Evolutionary conservation across 1,284 basidiomycete species (phyloP), one percentile per base, ranked within the genome.

Genomic region (Blastosporella zonata): DNA sequence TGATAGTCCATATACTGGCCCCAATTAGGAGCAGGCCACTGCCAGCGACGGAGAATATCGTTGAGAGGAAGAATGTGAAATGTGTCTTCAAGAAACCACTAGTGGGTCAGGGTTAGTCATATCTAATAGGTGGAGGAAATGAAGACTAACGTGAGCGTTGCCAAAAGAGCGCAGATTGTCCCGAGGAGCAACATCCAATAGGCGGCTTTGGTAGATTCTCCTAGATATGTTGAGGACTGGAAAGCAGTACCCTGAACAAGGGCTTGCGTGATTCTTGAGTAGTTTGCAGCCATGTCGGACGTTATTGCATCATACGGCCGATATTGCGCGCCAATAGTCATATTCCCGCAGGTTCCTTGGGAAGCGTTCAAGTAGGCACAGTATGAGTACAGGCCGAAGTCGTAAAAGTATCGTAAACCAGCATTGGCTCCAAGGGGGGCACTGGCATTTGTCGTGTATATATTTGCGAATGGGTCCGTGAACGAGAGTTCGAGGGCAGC

Each of bases 131-230:
- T 18, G 35, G 47, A 34, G 34, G 47, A 41, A 25, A 40, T 36
- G 46, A 46, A 33, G n/a, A 66, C 73, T 57, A 50, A 82, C 84
- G 70, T 69, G 59, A 90, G 58, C 46, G 89, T 67, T 2, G 88
- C 79, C 28, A 89, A 57, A 15, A 74, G 78, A 36, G 84, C 73
- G 58, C 75, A 77, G 43, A 91, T 74, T 0, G 87, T 82, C 22
- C 84, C 88, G 25, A 91, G 67, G 35, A 90, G 73, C 27, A 91
- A 62, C 63, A 88, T 78, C 69, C 82, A 90, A 61, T 87, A 90
- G 8, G 84, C 89, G 9, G 77, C 82, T 57, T 75, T 77, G 36
- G 87, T 79, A 55, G 79, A 75, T 43, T 74, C 69, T 17, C 79
- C 85, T 23, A 88, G 68, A 54, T 82, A 84, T 42, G 71, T 65